Evolutionary conservation across 108 stramenopile genomes (phyloP), one percentile per base, ranked within the genome.

Genomic region (Aurantiochytrium sp.): DNA sequence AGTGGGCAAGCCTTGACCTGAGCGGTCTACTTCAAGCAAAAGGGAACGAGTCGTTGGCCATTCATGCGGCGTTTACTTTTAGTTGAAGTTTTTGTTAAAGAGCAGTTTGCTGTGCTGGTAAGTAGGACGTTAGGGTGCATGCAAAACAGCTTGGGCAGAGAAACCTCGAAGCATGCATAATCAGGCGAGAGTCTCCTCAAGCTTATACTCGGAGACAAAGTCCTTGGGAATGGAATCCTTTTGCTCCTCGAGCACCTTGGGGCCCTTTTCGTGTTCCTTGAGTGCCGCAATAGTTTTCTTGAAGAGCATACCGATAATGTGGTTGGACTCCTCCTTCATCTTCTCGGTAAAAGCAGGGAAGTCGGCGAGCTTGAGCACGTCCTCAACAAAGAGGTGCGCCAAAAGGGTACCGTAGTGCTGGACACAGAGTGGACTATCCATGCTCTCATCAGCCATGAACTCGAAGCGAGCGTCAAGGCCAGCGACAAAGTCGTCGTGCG

Each of bases 321-420:
- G 76, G 49, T 47, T 47, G 51, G 76, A 53, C 76, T 83, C 76
- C 23, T 47, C 76, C 45, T 47, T 53, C 49, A 83, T 53, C 51
- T 83, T 83, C 51, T 47, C 51, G 51, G 28, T 47, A 28, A 47
- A 12, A 23, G 45, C 51, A 53, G 76, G 76, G 49, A 83, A 53
- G 4, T 53, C 51, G 49, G 76, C 45, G 51, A 83, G 45, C 51
- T 83, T 83, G 49, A 83, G 51, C 43, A 47, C 45, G 49, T 53
- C 76, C 45, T 53, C 76, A 47, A 53, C 76, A 53, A 83, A 53
- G 49, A 83, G 76, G 4, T 83, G 45, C 25, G 76, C 76, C 45
- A 83, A 23, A 43, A 83, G 51, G 49, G 19, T 83, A 16, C 76
- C 76, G 76, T 83, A 83, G 76, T 83, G 51, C 76, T 83, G 76